phyloP scores from a whole-genome alignment of 495 filamentous ascomycete species.

The Penicillium salamii region DNA sequence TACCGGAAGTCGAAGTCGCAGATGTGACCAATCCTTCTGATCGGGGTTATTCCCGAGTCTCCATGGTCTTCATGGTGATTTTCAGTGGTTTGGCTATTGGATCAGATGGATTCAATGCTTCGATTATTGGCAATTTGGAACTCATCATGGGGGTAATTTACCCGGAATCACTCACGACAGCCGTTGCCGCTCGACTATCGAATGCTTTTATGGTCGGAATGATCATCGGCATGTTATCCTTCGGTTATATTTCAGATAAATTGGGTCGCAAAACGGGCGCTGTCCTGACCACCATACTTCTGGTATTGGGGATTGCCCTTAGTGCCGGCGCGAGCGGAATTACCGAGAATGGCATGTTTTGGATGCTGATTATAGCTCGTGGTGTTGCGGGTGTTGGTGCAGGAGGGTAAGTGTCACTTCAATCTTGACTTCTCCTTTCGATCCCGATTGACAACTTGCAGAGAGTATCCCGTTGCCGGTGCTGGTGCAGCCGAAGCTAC shows the following conservation, averaged over 20 bases:
- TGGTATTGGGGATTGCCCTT: constrained; percentile 26
- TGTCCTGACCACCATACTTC: constrained; percentile 33
- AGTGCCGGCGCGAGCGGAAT: constrained; percentile 27
- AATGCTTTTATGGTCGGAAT: constrained; percentile 31
- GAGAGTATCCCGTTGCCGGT: constrained; percentile 33
- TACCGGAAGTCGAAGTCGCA: background rate
- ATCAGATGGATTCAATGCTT: constrained; percentile 28
- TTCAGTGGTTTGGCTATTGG: constrained; percentile 29
- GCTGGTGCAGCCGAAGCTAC: constrained; percentile 35
- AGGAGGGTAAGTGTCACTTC: constrained; percentile 17
- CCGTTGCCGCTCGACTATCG: constrained; percentile 19
- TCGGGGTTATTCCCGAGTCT: constrained; percentile 18
- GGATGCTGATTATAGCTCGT: constrained; percentile 27
- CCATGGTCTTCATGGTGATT: constrained; percentile 25
- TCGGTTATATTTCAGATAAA: constrained; percentile 35
- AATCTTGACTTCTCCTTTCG: background rate
- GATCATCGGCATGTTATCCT: constrained; percentile 40
- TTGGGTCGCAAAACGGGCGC: constrained; percentile 33
- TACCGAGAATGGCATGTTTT: constrained; percentile 26
- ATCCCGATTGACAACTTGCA: constrained; percentile 3
- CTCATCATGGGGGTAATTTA: constrained; percentile 28
- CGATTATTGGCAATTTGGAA: constrained; percentile 30
- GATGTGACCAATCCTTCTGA: background rate
- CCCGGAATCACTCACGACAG: constrained; percentile 20
- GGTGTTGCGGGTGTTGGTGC: constrained; percentile 29